These are phyloP conservation scores for Auricularia heimuer DNA, from an alignment of 768 basidiomycete genomes.

Conservation along the genomic window DNA sequence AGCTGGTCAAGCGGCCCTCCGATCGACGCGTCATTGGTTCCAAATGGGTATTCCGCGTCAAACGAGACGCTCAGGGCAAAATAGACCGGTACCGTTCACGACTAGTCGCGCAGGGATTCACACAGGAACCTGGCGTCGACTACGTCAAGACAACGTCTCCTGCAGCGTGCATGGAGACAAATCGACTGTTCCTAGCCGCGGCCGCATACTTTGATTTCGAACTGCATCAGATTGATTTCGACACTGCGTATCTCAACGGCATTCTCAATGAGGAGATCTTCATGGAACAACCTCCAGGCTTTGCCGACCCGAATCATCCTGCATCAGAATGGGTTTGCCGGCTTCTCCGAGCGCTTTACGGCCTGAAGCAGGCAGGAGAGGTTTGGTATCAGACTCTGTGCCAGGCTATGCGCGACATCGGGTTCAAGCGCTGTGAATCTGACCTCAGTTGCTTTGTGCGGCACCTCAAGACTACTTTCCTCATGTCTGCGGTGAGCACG, in stretches of 20 bases:
- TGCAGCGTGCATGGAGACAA: slow-evolving; percentile 15
- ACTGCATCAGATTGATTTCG: slow-evolving; percentile 35
- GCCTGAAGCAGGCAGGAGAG: slow-evolving; percentile 28
- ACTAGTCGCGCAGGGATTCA: too few relatives aligned
- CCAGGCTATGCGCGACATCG: slow-evolving; percentile 15
- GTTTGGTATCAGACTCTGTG: slow-evolving; percentile 24
- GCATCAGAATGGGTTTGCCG: slow-evolving; percentile 5
- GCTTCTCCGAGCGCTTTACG: slow-evolving; percentile 26
- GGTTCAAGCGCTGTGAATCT: slow-evolving; percentile 3
- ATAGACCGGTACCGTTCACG: too few relatives aligned
- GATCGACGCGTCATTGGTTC: too few relatives aligned
- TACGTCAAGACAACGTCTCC: slow-evolving; percentile 17
- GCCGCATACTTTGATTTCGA: slow-evolving; percentile 27
- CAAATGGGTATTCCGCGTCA: too few relatives aligned
- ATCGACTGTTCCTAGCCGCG: slow-evolving; percentile 24
- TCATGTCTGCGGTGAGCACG: slow-evolving; percentile 10
- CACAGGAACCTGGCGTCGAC: slow-evolving; percentile 8
- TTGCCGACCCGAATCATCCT: slow-evolving; percentile 5
- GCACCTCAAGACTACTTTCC: slow-evolving; percentile 6
- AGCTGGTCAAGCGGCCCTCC: too few relatives aligned
- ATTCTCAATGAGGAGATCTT: slow-evolving; percentile 20
- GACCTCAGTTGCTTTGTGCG: slow-evolving; percentile 20
- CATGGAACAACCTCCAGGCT: slow-evolving; percentile 10
- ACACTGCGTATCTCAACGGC: slow-evolving; percentile 31
- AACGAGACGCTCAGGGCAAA: too few relatives aligned